Percentiles rank a stretch among this genome's conserved stretches.
Conservation (phyloP, 225 moss, liverwort and hornwort genomes). For the Ulota crispa region DNA sequence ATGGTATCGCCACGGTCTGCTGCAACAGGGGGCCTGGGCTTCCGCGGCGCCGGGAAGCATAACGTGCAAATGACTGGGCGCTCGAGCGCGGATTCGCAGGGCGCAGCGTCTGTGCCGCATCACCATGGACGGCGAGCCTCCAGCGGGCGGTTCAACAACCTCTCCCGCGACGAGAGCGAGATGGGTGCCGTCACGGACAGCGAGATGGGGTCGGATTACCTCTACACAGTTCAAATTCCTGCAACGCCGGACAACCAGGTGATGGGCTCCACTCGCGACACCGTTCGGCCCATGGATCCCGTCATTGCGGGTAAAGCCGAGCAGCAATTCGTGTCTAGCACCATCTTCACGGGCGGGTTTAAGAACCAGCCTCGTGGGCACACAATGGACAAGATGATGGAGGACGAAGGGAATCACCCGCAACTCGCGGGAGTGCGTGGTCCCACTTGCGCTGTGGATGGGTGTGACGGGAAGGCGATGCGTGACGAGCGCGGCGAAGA, state of each 20-base stretch:
- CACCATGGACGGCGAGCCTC: conserved; percentile 45
- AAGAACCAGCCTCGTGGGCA: conserved; percentile 78
- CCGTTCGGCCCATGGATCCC: conserved; percentile 46
- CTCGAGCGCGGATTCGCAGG: conserved; percentile 16
- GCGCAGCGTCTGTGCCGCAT: conserved; percentile 11
- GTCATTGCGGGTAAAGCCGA: conserved; percentile 63
- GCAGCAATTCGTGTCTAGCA: conserved; percentile 89
- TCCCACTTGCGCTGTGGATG: conserved; percentile 62
- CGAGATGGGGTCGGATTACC: conserved; percentile 83
- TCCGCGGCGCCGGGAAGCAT: conserved; percentile 55
- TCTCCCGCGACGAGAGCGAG: conserved; percentile 70
- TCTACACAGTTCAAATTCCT: conserved; percentile 86
- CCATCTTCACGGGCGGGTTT: conserved; percentile 92
- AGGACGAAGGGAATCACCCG: conserved; percentile 64
- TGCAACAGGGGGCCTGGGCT: conserved; percentile 52
- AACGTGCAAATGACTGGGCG: conserved; percentile 50
- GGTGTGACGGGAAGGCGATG: conserved; percentile 82
- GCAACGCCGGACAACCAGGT: conserved; percentile 88
- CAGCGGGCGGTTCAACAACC: conserved; percentile 71
- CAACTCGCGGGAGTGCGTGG: conserved; percentile 65
- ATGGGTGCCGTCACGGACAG: conserved; percentile 58
- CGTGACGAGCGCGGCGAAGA: conserved; percentile 79
- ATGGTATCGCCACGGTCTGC: conserved; percentile 63
- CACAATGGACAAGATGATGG: conserved; percentile 80
- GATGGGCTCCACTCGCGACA: conserved; percentile 58